Evolutionary conservation across 2,329 filamentous ascomycete species (phyloP).

Genomic region (Penicillium sp.): DNA sequence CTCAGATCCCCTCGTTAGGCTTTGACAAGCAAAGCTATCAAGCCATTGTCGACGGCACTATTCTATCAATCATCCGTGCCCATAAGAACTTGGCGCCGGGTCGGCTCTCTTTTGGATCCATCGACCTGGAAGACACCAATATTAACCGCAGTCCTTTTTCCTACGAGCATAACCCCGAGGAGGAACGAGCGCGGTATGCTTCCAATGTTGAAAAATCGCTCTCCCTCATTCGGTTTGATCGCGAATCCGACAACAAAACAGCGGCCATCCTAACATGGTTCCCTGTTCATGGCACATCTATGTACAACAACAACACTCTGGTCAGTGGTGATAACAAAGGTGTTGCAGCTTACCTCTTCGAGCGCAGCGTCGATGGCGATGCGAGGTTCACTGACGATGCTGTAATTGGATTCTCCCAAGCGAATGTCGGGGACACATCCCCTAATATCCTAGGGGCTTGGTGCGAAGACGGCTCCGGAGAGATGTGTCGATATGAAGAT

Average conservation of each 20-base stretch:
- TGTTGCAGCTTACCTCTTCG: constrained; percentile 80
- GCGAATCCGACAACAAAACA: constrained; percentile 70
- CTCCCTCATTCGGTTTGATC: constrained; percentile 74
- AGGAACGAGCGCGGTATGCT: constrained; percentile 68
- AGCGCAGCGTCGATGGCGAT: constrained; percentile 62
- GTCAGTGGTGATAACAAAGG: constrained; percentile 96
- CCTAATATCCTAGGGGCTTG: constrained; percentile 85
- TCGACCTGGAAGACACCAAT: constrained; percentile 70
- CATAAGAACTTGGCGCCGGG: constrained; percentile 71
- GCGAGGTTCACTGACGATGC: constrained; percentile 62
- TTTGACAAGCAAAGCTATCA: constrained; percentile 84
- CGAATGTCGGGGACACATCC: constrained; percentile 85
- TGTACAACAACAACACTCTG: constrained; percentile 87
- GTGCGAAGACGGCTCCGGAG: constrained; percentile 78
- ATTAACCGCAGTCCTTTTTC: constrained; percentile 86
- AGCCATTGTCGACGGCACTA: constrained; percentile 81
- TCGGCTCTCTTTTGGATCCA: constrained; percentile 66
- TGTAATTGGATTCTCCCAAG: constrained; percentile 88
- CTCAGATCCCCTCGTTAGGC: constrained; percentile 83
- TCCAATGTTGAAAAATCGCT: constrained; percentile 70
- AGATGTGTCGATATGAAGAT: constrained; percentile 57
- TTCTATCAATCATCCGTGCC: constrained; percentile 77
- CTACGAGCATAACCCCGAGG: constrained; percentile 78
- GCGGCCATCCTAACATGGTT: constrained; percentile 87
- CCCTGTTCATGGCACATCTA: constrained; percentile 84